Base-by-base conservation (phyloP, 139 green algal species). In the Closterium sp. region DNA sequence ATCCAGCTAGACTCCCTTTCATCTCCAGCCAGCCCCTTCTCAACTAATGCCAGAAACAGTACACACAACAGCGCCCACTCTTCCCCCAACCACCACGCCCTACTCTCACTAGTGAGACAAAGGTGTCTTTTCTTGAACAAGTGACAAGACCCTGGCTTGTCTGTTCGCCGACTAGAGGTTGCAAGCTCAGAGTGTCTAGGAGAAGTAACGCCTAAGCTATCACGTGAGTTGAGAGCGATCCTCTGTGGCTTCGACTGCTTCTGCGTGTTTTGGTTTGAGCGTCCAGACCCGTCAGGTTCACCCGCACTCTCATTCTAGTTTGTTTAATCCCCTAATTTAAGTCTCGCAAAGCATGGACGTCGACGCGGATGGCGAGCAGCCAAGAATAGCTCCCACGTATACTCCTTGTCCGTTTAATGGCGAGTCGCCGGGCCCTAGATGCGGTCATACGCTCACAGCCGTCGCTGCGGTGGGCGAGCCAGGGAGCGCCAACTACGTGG, bases 391-490 rank as follows among this genome's bases (percentile, higher is more conserved):
- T 45, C 91, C 91, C 19, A 21, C 79, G 22, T 94, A 79, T n/a
- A 28, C 50, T 9, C 89, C 73, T 2, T 29, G 94, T 17, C 2
- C 45, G 19, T 31, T 29, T 9, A 38, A 89, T 45, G 89, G 89
- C 31, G 91, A 94, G 42, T 31, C 29, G 42, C 91, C 91, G 1
- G 91, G 91, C 38, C 89, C 91, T n/a, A 91, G 92, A 29, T 94
- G 92, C 29, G 92, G 92, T 27, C 92, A 94, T 32, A 94, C 92
- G 31, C 42, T 94, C 45, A 94, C 92, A 86, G 34, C 92, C 11
- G 84, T 94, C 6, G 90, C 90, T 30, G 89, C 92, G 27, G 89
- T 93, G 1, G 92, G 92, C 24, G 92, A 94, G 79, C 92, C 92
- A 7, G 92, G 84, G 4, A 91, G 27, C 29, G 10, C 89, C 4